Conservation (phyloP, 2,329 filamentous ascomycete species). For the Fusarium sp. region DNA sequence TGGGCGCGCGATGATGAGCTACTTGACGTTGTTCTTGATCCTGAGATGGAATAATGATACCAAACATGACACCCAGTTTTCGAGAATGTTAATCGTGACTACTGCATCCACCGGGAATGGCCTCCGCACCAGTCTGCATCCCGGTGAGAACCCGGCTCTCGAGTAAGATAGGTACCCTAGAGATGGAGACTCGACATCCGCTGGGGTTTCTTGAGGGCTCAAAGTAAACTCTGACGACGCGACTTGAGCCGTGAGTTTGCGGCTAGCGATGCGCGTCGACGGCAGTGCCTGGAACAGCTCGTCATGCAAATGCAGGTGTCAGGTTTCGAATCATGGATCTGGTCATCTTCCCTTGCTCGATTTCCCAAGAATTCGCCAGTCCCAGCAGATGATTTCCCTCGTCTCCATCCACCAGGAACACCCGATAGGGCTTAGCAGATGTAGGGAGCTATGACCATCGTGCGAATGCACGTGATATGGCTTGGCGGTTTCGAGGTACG, state of each 20-base stretch:
- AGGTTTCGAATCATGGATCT: slow-evolving; percentile 24
- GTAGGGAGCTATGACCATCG: slow-evolving; percentile 46
- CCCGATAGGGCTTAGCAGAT: slow-evolving; percentile 44
- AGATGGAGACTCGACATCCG: slow-evolving; percentile 5
- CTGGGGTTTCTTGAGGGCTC: neutral
- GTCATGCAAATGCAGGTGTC: slow-evolving; percentile 39
- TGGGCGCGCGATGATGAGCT: slow-evolving; percentile 80
- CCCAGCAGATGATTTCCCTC: slow-evolving; percentile 18
- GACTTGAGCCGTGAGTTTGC: slow-evolving; percentile 16
- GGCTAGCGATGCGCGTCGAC: slow-evolving; percentile 31
- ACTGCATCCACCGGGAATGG: neutral
- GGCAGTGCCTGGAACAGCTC: slow-evolving; percentile 23
- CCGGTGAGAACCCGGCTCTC: neutral
- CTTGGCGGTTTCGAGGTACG: slow-evolving; percentile 23
- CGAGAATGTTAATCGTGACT: slow-evolving; percentile 1
- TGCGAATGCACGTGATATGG: slow-evolving; percentile 39
- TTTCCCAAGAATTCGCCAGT: slow-evolving; percentile 19
- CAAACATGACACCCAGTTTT: neutral
- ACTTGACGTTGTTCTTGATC: slow-evolving; percentile 78
- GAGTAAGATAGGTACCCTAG: slow-evolving; percentile 28
- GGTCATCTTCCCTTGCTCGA: slow-evolving; percentile 12
- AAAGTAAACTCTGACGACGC: slow-evolving; percentile 8
- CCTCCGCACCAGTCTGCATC: neutral
- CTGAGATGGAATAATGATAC: slow-evolving; percentile 59
- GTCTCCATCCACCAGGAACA: slow-evolving; percentile 20